These are phyloP conservation scores for Onygenales sp. DNA, from an alignment of 2,329 filamentous ascomycete genomes.

Conservation along the genomic window DNA sequence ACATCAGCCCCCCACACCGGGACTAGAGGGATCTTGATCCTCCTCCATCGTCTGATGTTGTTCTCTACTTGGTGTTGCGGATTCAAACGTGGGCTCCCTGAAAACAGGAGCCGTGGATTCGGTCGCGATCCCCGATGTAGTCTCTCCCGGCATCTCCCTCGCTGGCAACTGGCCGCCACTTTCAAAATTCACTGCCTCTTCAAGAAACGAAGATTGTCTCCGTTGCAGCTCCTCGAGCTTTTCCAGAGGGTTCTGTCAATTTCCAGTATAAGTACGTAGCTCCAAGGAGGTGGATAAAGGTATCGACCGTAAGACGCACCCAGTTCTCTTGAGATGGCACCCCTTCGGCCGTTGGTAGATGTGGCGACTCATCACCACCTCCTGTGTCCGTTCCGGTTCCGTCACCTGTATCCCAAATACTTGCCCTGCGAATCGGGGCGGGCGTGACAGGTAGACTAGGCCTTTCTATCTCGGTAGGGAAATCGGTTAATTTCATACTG, in stretches of 20 bases:
- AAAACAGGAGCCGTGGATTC: neutral
- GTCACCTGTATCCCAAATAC: constrained; percentile 57
- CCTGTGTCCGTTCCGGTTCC: constrained; percentile 16
- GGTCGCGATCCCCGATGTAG: neutral
- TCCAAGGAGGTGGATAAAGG: constrained; percentile 34
- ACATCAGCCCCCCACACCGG: too few relatives aligned
- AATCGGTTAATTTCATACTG: constrained; percentile 70
- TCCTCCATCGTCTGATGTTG: neutral
- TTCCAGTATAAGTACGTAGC: constrained; percentile 37
- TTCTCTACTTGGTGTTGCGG: neutral
- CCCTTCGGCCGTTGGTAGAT: constrained; percentile 66
- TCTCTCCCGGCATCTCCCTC: neutral
- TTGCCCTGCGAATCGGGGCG: constrained; percentile 60
- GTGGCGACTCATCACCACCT: constrained; percentile 27
- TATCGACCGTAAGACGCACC: constrained; percentile 62
- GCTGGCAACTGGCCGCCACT: neutral
- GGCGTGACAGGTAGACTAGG: constrained; percentile 87
- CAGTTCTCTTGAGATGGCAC: constrained; percentile 84
- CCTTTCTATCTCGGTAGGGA: constrained; percentile 70
- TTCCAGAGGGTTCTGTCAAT: constrained; percentile 56
- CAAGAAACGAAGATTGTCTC: constrained; percentile 55
- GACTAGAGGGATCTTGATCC: too few relatives aligned
- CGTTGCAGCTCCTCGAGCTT: constrained; percentile 62
- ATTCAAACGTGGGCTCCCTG: neutral
- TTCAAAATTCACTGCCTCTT: constrained; percentile 15